Conservation (phyloP, 306 rosid genomes). For the Canavalia ensiformis region DNA sequence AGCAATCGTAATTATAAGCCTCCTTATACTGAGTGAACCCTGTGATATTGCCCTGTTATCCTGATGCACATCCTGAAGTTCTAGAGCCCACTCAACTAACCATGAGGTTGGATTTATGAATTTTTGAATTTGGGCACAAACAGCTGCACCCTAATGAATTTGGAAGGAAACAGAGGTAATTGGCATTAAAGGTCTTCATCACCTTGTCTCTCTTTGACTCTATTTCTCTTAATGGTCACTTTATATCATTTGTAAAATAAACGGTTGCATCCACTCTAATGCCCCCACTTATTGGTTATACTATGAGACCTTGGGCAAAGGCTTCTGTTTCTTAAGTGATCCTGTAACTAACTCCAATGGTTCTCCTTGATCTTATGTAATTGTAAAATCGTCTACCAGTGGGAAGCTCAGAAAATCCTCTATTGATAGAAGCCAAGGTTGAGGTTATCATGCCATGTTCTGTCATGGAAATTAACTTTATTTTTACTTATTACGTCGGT, state of each 20-base stretch:
- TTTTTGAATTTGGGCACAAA: conserved; percentile 96
- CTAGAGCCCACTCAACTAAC: conserved; percentile 99
- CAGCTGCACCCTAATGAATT: conserved; percentile 96
- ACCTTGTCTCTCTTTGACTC: conserved; percentile 72
- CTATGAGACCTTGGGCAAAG: no score
- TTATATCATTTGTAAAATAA: conserved; percentile 66
- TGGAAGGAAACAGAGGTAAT: conserved; percentile 93
- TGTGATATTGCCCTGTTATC: conserved; percentile 93
- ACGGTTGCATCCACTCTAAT: conserved; percentile 78
- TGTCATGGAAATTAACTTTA: no score
- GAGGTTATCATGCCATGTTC: no score
- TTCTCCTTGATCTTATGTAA: no score
- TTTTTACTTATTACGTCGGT: no score
- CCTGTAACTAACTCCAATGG: no score
- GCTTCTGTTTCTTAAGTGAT: no score
- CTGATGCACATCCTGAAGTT: conserved; percentile 93
- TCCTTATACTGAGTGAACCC: conserved; percentile 87
- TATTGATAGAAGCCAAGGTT: no score
- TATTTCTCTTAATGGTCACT: conserved; percentile 66
- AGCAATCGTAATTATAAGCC: conserved; percentile 80
- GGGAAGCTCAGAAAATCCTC: no score
- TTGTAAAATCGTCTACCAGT: no score
- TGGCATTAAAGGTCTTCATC: conserved; percentile 67
- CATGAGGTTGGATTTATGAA: conserved; percentile 87
- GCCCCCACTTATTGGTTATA: conserved; percentile 48